Evolutionary conservation across 2,329 filamentous ascomycete species (phyloP).

Genomic region (Trichoderma harzianum): DNA sequence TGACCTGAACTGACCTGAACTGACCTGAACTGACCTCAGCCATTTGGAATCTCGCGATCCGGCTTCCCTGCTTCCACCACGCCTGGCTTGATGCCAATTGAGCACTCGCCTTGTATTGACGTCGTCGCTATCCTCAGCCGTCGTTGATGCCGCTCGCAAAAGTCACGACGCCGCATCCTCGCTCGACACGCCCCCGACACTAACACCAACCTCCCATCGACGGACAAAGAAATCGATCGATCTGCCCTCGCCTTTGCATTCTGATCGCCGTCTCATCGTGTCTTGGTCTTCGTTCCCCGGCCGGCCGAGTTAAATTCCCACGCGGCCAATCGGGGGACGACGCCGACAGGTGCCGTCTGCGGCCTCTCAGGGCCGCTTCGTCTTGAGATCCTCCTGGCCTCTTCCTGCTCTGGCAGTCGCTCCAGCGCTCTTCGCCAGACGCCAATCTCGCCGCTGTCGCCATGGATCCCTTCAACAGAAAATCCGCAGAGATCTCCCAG

Average conservation of each 20-base stretch:
- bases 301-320: neutral
- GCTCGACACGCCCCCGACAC: neutral
- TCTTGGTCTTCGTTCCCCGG: neutral
- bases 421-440: neutral
- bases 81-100: neutral
- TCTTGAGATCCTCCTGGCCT: neutral
- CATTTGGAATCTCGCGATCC: slow-evolving; percentile 11
- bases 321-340: slow-evolving; percentile 6
- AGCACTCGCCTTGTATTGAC: neutral
- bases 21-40: neutral
- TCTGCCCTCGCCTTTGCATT: neutral
- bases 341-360: slow-evolving; percentile 10
- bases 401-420: neutral
- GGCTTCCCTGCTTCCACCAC: neutral
- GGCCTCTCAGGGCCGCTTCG: slow-evolving; percentile 15
- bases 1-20: neutral
- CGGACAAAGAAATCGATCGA: neutral
- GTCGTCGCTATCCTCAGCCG: neutral
- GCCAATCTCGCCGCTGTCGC: slow-evolving; percentile 22
- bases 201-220: neutral
- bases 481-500: slow-evolving; percentile 39
- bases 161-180: neutral
- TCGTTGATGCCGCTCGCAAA: neutral
- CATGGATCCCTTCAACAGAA: slow-evolving; percentile 42
- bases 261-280: neutral